Base-by-base conservation (phyloP, 2,329 filamentous ascomycete genomes). In the Fusarium pseudonygamai region DNA sequence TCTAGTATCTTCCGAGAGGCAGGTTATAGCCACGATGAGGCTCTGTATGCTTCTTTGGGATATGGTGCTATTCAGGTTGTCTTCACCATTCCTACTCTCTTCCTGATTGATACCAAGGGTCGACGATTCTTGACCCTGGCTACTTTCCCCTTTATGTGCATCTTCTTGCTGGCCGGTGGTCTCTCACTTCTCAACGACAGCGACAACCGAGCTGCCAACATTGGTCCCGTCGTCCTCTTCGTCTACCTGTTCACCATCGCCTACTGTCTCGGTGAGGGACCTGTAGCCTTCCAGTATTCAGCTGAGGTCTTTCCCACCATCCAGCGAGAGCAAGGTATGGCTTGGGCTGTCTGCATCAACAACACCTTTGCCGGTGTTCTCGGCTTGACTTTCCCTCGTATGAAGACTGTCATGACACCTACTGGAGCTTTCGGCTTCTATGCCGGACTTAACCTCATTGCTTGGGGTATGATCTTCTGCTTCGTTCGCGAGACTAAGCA, bases 291-390 rank as follows among this genome's bases (percentile, higher is more conserved):
- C 79, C 87, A 87, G 24, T 91, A 91, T 82, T 87, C 84, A 1
- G 89, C 90, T 8, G 90, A 92, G 76, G 89, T 91, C 18, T 92
- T 90, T 79, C 90, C 90, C 2, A 85, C 92, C 0, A 89, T 87
- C 4, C 89, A 91, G 78, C 84, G 90, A 69, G 90, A 91, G 78
- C 85, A 90, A 9, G 90, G 90, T 40, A 92, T 92, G 90, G 85
- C 84, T 0, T 90, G 87, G 81, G 88, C 89, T 10, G 89, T 91
- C 3, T 88, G 89, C 5, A 90, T 88, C 3, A 89, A 87, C 75
- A 84, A 88, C 69, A 88, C 87, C 81, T 88, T 86, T 82, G 86
- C 83, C 13, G 81, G 84, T 11, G 81, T 89, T 5, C 80, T 90
- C 10, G 84, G 85, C 6, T 82, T 87, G 20, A 88, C 87, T 0